Evolutionary conservation across 78 protist species (phyloP).

Genomic region (Emiliania huxleyi): DNA sequence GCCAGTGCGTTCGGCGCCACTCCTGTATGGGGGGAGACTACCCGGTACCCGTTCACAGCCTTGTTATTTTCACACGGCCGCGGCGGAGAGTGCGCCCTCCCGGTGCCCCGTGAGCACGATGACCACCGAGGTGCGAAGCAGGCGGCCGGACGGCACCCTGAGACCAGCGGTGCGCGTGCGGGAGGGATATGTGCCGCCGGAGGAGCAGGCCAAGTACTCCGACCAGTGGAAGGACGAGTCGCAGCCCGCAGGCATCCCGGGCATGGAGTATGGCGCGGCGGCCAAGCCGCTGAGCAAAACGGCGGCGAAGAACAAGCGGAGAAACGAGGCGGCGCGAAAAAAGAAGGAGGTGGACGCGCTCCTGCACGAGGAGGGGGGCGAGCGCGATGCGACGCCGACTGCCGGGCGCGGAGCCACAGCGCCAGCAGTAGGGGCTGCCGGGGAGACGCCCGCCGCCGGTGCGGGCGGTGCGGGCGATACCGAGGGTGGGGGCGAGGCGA

Average conservation of each 20-base stretch:
- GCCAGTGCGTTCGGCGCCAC: no score
- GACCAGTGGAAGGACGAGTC: neutral
- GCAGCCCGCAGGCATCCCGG: neutral
- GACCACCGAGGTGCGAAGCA: no score
- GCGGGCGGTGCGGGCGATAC: neutral
- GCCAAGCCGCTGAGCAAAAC: neutral
- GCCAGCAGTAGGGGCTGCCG: no score
- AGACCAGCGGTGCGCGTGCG: neutral
- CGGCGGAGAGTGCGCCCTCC: no score
- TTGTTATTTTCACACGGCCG: no score
- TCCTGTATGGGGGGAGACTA: no score
- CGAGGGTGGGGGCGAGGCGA: neutral
- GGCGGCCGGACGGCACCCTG: neutral
- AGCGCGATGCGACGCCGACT: neutral
- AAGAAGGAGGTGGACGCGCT: neutral
- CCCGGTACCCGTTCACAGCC: no score
- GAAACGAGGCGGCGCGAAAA: neutral
- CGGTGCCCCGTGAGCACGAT: no score
- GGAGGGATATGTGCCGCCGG: neutral
- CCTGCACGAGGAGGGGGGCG: neutral
- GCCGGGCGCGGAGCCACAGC: neutral
- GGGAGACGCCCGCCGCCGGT: no score
- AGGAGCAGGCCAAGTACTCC: neutral
- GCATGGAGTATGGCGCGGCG: neutral
- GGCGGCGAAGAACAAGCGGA: neutral